Base-by-base conservation (phyloP, 2,329 filamentous ascomycete species). In the Trichoderma arundinaceum region DNA sequence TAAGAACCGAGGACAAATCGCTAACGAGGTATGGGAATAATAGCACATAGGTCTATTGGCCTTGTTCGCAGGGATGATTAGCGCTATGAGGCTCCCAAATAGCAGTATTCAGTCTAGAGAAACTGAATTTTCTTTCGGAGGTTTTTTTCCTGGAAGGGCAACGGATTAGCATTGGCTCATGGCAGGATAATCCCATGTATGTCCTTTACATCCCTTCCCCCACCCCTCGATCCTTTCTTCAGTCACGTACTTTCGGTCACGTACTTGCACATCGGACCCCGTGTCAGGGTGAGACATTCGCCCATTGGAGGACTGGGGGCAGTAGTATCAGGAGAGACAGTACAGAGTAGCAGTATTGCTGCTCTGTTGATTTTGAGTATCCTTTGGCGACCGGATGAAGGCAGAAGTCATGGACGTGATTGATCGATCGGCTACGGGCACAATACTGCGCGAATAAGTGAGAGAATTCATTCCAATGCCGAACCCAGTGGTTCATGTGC, bases 221-320 rank as follows among this genome's bases (percentile, higher is more conserved):
- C 59, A 38, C 59, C 28, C 35, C 39, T 17, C n/a, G 32, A 17
- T 44, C 59, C 49, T n/a, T 41, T 33, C 10, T 8, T 38, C 46
- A 19, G 28, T 44, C 59, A 44, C 39, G n/a, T n/a, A n/a, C n/a
- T n/a, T n/a, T n/a, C n/a, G n/a, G n/a, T n/a, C n/a, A n/a, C n/a
- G n/a, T n/a, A n/a, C n/a, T n/a, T n/a, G 48, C 32, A 52, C 49
- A 39, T 48, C 13, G 39, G 48, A 53, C n/a, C 39, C 28, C 46
- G 59, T 62, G 59, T 62, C 49, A 62, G 49, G 32, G 48, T 62
- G 28, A 62, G 59, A 62, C 59, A 62, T 35, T 33, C 5, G 22
- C 17, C 28, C 46, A 61, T 33, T 2, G 41, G 17, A 51, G 58
- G 33, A 61, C 17, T 43, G 38, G 59, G 19, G 15, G 12, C 28